Base-by-base conservation (phyloP, 2,329 filamentous ascomycete genomes). In the Aspergillus felis region DNA sequence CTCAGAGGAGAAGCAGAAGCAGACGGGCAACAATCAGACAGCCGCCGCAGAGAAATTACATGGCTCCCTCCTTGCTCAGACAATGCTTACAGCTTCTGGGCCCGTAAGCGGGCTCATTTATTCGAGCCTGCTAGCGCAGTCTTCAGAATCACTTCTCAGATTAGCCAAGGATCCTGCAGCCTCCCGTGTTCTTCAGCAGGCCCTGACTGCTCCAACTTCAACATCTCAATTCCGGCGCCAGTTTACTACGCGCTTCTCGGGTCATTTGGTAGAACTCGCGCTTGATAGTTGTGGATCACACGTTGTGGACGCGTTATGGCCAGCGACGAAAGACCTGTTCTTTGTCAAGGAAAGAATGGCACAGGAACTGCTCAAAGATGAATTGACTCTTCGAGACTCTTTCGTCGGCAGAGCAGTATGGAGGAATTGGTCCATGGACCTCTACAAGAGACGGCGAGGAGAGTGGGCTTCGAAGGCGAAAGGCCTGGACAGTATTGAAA, bases 51-150 rank as follows among this genome's bases (percentile, higher is more conserved):
- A 74, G 76, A 85, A 91, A 80, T 74, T 91, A 71, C 92, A 99
- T 76, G 91, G 89, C 58, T 91, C 90, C 22, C 82, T 96, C 50
- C 82, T 99, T 28, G 87, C 90, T 8, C 87, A 94, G 60, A 79
- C 89, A 3, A 88, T 99, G 79, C 84, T 97, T 52, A 78, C 84
- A 7, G 87, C 91, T 27, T 84, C 89, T 0, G 91, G 91, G 0
- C 74, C 82, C 1, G 79, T 92, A 1, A 82, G 84, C 56, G 84
- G 84, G 52, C 81, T 92, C 10, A 83, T 96, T 32, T 90, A 94
- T 69, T 83, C 87, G 17, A 84, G 88, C n/a, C 75, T 94, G 25
- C 76, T 87, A 22, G 79, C 84, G 3, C 81, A 89, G 63, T 77
- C 80, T 10, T 71, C 76, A 49, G 83, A 79, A 54, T 82, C 78